phyloP scores from a whole-genome alignment of 129 eudicot genomes.

The Flaveria brownii region DNA sequence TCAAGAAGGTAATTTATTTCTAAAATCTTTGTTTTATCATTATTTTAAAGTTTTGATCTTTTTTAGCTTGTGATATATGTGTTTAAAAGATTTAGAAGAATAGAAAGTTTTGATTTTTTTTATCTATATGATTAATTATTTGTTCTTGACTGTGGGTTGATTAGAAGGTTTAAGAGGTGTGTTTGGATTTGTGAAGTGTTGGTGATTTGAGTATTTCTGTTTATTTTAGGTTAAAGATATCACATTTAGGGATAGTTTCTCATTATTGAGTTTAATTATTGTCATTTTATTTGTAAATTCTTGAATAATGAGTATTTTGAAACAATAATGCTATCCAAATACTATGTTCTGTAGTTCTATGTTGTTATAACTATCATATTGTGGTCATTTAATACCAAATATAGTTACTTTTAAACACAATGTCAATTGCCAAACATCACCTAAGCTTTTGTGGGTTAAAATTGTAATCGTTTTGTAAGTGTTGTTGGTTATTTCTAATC shows the following conservation, averaged over 20 bases:
- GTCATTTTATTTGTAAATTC: slow-evolving; percentile 1
- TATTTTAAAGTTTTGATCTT: slow-evolving; percentile 5
- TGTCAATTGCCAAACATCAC: neutral
- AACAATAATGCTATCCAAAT: neutral
- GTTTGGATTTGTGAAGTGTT: neutral
- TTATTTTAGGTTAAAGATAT: neutral
- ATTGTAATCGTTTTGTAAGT: neutral
- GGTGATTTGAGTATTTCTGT: neutral
- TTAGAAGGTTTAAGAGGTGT: neutral
- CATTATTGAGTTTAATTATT: neutral
- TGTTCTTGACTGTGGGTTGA: slow-evolving; percentile 18
- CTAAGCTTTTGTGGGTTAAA: neutral
- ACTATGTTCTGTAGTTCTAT: neutral
- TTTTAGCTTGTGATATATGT: neutral
- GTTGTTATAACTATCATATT: neutral
- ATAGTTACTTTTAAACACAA: neutral
- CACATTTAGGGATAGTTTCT: neutral
- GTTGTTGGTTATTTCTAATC: neutral
- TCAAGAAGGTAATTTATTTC: slow-evolving; percentile 62
- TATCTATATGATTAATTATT: neutral
- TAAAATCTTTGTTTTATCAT: neutral
- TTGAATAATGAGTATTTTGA: neutral
- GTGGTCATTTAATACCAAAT: neutral
- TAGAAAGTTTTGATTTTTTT: neutral
- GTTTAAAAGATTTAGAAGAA: neutral